Evolutionary conservation across 257 asterid species (phyloP), one percentile per base, ranked within the genome.

Genomic region (Jaltomata sinuosa): DNA sequence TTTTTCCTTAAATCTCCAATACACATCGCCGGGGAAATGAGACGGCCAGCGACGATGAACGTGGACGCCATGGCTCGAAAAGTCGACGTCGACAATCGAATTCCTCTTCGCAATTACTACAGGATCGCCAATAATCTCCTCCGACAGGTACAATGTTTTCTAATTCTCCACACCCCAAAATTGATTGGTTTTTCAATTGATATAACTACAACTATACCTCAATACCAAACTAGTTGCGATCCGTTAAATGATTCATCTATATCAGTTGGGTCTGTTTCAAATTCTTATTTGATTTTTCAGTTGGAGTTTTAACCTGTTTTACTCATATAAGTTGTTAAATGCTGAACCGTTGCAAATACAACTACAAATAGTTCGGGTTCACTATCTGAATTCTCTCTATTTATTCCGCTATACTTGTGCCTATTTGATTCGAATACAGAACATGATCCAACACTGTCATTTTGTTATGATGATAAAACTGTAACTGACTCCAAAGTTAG

Each of bases 41-140:
- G 71, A 15, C 40, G 71, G 11, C 71, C 40, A 29, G n/a, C 40
- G 40, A 64, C 40, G 11, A 64, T 92, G 85, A 85, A 90, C 85
- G 87, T 95, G 81, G 85, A 68, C 74, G 88, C 89, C 38, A 84
- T 84, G 89, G 80, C 90, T 54, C 86, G 87, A 53, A 90, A 90
- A 91, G 82, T 94, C 86, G 91, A 86, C 81, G 97, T 94, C 22
- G 98, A 96, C 80, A 90, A 92, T 88, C 97, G 94, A 83, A 89
- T 96, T 83, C 89, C 98, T 79, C 94, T 96, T 67, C 95, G 97
- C 76, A 91, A 91, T 81, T 96, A 94, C 89, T 96, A 92, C 83
- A 94, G 98, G 45, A 93, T 96, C 86, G 98, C 99, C 4, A 93
- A 94, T 86, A 92, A 89, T 87, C 97, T 94, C 87, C 99, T 96